Percentiles rank a stretch among this genome's conserved stretches.
Evolutionary conservation across 2,329 filamentous ascomycete species (phyloP).

Genomic region (Dichotomopilus funicola): DNA sequence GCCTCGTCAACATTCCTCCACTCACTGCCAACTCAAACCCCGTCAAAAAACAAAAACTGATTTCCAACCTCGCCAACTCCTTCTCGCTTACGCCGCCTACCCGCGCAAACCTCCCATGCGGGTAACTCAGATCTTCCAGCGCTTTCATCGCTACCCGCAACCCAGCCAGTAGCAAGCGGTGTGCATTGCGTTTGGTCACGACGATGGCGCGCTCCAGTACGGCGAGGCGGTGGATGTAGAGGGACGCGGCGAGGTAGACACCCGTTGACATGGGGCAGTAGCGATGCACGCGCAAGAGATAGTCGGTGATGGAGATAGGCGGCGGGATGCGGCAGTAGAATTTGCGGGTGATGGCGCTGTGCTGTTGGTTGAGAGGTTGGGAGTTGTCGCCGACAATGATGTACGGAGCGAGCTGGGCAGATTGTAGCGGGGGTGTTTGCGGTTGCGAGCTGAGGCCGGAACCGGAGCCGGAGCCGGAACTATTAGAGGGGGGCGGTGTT

Average conservation of each 20-base stretch:
- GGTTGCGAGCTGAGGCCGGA: slow-evolving; percentile 24
- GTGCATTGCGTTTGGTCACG: slow-evolving; percentile 76
- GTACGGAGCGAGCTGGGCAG: slow-evolving; percentile 40
- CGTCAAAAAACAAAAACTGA: slow-evolving; percentile 82
- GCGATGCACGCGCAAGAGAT: slow-evolving; percentile 76
- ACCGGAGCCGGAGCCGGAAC: too few relatives aligned
- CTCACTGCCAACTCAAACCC: slow-evolving; percentile 72
- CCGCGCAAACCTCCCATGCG: slow-evolving; percentile 74
- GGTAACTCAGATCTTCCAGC: slow-evolving; percentile 84
- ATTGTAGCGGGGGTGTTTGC: slow-evolving; percentile 8
- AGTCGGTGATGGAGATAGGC: slow-evolving; percentile 75
- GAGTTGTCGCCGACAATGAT: slow-evolving; percentile 61
- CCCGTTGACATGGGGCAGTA: slow-evolving; percentile 92
- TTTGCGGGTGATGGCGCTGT: slow-evolving; percentile 79
- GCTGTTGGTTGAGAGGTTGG: slow-evolving; percentile 69
- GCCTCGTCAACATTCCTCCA: slow-evolving; percentile 52
- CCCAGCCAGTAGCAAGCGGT: slow-evolving; percentile 77
- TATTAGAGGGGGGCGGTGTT: neutral
- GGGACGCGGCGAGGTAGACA: slow-evolving; percentile 82
- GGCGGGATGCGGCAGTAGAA: slow-evolving; percentile 89
- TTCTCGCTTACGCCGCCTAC: slow-evolving; percentile 81
- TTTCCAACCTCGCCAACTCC: slow-evolving; percentile 79
- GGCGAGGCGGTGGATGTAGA: slow-evolving; percentile 79
- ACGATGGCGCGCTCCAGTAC: slow-evolving; percentile 71
- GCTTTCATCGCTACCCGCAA: slow-evolving; percentile 89